Evolutionary conservation across 176 grass and related monocot genomes (phyloP).

Genomic region (barley (Hordeum vulgare)): MorexV3_pseudomolecules_assembly NC_058524.1:488489316-488489815

Average conservation of each 20-base stretch:
- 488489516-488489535: background rate
- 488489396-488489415: constrained; percentile 17
- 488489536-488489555: background rate
- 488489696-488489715: background rate
- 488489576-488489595: background rate
- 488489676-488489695: background rate
- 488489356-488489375: constrained; percentile 39
- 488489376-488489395: constrained; percentile 39
- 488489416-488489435: background rate
- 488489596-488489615: background rate
- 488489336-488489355: constrained; percentile 34
- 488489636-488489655: background rate
- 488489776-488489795: background rate
- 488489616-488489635: background rate
- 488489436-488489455: background rate
- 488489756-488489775: background rate
- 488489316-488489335: constrained; percentile 32
- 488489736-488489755: background rate
- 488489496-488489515: background rate
- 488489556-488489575: background rate
- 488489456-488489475: background rate
- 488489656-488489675: background rate
- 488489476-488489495: background rate
- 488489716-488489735: background rate
- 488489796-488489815: background rate